Conservation (phyloP, 1,284 basidiomycete species). For the Pseudozyma tsukubaensis region DNA sequence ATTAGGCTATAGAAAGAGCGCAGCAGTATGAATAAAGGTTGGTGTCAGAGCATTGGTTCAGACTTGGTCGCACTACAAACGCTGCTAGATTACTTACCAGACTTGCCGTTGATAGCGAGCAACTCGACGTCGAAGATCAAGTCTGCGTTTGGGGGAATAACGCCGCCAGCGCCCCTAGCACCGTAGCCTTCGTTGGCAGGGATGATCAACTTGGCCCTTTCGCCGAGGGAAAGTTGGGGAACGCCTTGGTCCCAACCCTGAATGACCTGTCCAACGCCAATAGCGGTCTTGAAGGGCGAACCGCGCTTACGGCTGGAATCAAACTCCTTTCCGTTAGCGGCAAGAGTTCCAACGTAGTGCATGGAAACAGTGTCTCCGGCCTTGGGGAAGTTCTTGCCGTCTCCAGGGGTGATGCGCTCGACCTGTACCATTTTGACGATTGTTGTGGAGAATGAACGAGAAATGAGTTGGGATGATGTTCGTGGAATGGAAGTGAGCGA, state of each 20-base stretch:
- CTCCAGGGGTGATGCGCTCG: conserved; percentile 65
- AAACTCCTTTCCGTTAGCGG: conserved; percentile 55
- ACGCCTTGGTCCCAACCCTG: conserved; percentile 70
- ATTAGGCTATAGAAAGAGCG: neutral
- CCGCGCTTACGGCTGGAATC: conserved; percentile 69
- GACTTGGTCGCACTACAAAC: neutral
- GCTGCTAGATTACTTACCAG: conserved; percentile 14
- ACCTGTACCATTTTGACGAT: conserved; percentile 60
- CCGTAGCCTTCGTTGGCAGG: conserved; percentile 69
- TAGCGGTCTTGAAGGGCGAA: conserved; percentile 54
- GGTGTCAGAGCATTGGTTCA: neutral
- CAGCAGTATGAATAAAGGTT: neutral
- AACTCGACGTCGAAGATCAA: conserved; percentile 69
- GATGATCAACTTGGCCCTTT: conserved; percentile 65
- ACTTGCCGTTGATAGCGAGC: conserved; percentile 69
- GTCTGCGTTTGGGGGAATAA: conserved; percentile 69
- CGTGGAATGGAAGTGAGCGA: neutral
- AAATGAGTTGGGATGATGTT: neutral
- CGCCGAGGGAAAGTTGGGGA: conserved; percentile 69
- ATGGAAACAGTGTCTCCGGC: conserved; percentile 62
- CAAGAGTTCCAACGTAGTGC: conserved; percentile 65
- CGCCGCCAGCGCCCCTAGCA: conserved; percentile 50
- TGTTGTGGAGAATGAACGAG: conserved; percentile 1
- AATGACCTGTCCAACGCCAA: conserved; percentile 69
- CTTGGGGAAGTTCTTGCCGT: conserved; percentile 68